phyloP scores from a whole-genome alignment of 257 asterid genomes.

The Penstemon barbatus region DNA sequence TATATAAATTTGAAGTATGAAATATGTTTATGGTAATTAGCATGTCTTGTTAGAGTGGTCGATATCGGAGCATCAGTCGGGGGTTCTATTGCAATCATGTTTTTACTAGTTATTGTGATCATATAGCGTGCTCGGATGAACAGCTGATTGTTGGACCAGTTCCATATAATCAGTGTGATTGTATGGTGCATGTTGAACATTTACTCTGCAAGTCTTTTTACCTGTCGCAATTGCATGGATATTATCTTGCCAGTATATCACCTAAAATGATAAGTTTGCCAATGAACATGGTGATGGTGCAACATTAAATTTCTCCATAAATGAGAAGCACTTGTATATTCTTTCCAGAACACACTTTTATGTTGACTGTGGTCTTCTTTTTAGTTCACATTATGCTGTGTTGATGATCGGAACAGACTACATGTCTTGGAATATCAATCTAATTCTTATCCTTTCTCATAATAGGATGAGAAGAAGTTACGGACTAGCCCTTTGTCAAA shows the following conservation, averaged over 20 bases:
- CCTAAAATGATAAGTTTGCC: not conserved
- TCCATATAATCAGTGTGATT: not conserved
- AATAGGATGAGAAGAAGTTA: slow-evolving; percentile 59
- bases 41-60: not conserved
- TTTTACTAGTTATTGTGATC: not conserved
- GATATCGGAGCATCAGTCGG: not conserved
- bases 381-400: not conserved
- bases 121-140: no score
- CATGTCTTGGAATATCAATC: not conserved
- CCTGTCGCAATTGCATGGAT: not conserved
- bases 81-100: not conserved
- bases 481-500: slow-evolving; percentile 72
- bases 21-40: slow-evolving; percentile 2
- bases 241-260: not conserved
- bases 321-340: not conserved
- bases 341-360: not conserved
- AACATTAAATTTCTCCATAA: not conserved
- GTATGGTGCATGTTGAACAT: not conserved
- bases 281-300: not conserved
- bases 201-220: not conserved
- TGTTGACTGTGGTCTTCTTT: no score
- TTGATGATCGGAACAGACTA: not conserved
- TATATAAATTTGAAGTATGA: not conserved
- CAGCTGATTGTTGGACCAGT: not conserved
- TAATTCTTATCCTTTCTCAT: not conserved